These are phyloP conservation scores for Schwanniomyces polymorphus DNA, from an alignment of 805 yeast species.

Conservation along the genomic window DNA sequence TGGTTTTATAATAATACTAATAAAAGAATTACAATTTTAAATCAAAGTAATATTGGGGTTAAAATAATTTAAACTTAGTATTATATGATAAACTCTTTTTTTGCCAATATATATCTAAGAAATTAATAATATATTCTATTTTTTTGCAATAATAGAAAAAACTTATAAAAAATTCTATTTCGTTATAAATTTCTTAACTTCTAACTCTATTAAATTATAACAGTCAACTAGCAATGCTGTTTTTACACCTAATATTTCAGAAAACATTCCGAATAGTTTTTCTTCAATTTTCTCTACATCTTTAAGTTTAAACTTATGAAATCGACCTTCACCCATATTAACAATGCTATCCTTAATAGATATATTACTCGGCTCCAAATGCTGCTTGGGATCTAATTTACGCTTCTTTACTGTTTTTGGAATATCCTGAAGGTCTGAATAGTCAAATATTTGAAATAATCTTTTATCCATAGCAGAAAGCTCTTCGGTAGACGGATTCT, in stretches of 20 bases:
- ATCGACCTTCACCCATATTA: neutral
- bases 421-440: neutral
- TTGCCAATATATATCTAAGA: no score
- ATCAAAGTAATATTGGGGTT: no score
- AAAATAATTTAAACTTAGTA: no score
- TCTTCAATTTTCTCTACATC: slow-evolving; percentile 6
- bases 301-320: neutral
- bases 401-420: neutral
- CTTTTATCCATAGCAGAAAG: slow-evolving; percentile 28
- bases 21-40: no score
- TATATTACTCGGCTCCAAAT: neutral
- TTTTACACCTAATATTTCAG: slow-evolving; percentile 8
- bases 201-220: slow-evolving; percentile 5
- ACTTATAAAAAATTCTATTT: neutral
- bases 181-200: slow-evolving; percentile 1
- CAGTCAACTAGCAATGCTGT: slow-evolving; percentile 3
- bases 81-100: no score
- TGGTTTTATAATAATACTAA: no score
- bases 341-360: neutral
- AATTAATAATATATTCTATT: neutral
- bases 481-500: slow-evolving; percentile 2
- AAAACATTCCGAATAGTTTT: slow-evolving; percentile 6
- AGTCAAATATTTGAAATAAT: slow-evolving; percentile 32
- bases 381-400: slow-evolving; percentile 4
- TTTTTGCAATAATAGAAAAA: neutral